These are phyloP conservation scores for Thalia dealbata DNA, from an alignment of 176 grass and related monocot genomes.

Conservation along the genomic window DNA sequence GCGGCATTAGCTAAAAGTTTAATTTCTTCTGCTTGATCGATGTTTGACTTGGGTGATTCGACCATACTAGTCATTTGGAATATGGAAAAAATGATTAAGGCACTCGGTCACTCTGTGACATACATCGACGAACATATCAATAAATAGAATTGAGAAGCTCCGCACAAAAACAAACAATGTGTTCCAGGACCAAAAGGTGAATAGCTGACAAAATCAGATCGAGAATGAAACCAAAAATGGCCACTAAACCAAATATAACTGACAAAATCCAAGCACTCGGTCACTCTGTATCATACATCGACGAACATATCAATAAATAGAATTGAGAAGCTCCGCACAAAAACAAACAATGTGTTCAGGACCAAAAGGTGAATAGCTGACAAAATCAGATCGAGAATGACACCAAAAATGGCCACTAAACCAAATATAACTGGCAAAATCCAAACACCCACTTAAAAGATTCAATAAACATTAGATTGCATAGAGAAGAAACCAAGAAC, in stretches of 20 bases:
- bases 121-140: background rate
- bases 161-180: background rate
- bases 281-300: background rate
- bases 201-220: too few relatives aligned
- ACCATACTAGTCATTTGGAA: constrained; percentile 6
- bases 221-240: too few relatives aligned
- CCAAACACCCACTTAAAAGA: too few relatives aligned
- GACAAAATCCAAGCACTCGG: background rate
- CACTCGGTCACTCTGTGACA: background rate
- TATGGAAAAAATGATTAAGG: background rate
- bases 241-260: too few relatives aligned
- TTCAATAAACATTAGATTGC: too few relatives aligned
- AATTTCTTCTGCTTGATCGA: constrained; percentile 59
- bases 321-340: background rate
- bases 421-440: too few relatives aligned
- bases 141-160: background rate
- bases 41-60: constrained; percentile 36
- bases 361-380: too few relatives aligned
- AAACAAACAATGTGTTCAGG: too few relatives aligned
- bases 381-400: too few relatives aligned
- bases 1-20: constrained; percentile 70
- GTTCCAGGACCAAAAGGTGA: too few relatives aligned
- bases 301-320: background rate
- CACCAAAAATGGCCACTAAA: too few relatives aligned
- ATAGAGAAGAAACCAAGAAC: too few relatives aligned